Evolutionary conservation across 371 early-diverging fungal species (phyloP), one percentile per base, ranked within the genome.

Genomic region (Gilbertella persicaria): DNA sequence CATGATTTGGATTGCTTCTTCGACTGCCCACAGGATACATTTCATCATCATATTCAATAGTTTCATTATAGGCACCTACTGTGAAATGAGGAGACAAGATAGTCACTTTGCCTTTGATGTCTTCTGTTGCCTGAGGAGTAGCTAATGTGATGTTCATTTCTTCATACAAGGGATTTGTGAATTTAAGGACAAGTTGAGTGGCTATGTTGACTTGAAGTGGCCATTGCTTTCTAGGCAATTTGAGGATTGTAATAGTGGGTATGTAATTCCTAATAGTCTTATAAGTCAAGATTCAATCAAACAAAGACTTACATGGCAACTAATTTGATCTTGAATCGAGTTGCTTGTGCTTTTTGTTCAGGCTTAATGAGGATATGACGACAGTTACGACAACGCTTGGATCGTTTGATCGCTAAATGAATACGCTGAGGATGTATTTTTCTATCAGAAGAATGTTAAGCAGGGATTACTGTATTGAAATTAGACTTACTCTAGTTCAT

Each of bases 291-390:
- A 45, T 45, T 2, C 17, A 0, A 7, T 30, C 4, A 16, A 25
- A 25, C 10, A 36, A 19, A 10, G 10, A 36, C 75, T 63, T 77
- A 85, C 90, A 88, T 79, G 3, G 95, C 95, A 30, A 89, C 84
- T 47, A 88, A 79, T 67, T 92, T 92, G 62, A 94, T 91, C 61
- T 89, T 91, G 74, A 94, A 95, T 46, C 85, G 75, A 1, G 89
- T 89, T 14, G 85, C 79, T 55, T 93, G 92, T 0, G 95, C 93
- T 59, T 94, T 95, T 62, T 88, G 88, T 46, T 95, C 95, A 0
- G 96, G 96, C 62, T 93, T 94, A 56, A 93, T 88, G 19, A 97
- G 67, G 28, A 94, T 88, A 53, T 93, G 91, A 20, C 91, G 86
- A 69, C 97, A 97, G 4, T 79, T 69, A 17, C 91, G 82, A 60